Evolutionary conservation across 805 yeast species (phyloP), one percentile per base, ranked within the genome.

Genomic region (Blastobotrys parvus): DNA sequence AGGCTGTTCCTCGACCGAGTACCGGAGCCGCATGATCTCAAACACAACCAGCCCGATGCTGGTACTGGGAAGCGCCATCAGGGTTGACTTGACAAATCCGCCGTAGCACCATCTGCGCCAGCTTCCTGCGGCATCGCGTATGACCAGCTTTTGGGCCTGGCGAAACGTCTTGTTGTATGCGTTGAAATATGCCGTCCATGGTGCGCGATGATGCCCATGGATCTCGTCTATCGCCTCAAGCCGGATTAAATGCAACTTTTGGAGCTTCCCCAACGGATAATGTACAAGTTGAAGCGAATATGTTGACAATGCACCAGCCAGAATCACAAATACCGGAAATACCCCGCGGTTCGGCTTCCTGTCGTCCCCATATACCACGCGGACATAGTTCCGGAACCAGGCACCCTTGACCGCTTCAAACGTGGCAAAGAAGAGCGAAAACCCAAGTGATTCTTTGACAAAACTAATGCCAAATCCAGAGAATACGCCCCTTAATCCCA

Each of bases 241-340:
- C 47, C 95, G 70, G 27, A 87, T 74, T 34, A 83, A 66, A 60
- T 89, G 94, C 22, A 89, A 68, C 50, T 78, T 79, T 54, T 90
- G 97, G 31, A 89, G 64, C 59, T 83, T 85, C 19, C 78, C 68
- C 27, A 90, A 67, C 0, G 97, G 97, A 52, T 81, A 87, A 54
- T 87, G 95, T 3, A 89, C 79, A 3, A 80, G 71, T 47, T 89
- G 78, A 17, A 89, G 65, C 0, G 86, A 69, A 16, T 80, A 67
- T 0, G 96, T 90, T 0, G 97, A 96, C 4, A 82, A 69, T 7
- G 92, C 86, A 16, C 97, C 97, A 0, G 94, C 96, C 5, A 82
- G 53, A 22, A 90, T 70, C 3, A 87, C 75, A 57, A 82, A 84
- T 1, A 80, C 59, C 1, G 89, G 80, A 52, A 75, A 77, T 32